phyloP scores from a whole-genome alignment of 192 early-diverging fungal genomes.

The Diversispora eburnea region DNA sequence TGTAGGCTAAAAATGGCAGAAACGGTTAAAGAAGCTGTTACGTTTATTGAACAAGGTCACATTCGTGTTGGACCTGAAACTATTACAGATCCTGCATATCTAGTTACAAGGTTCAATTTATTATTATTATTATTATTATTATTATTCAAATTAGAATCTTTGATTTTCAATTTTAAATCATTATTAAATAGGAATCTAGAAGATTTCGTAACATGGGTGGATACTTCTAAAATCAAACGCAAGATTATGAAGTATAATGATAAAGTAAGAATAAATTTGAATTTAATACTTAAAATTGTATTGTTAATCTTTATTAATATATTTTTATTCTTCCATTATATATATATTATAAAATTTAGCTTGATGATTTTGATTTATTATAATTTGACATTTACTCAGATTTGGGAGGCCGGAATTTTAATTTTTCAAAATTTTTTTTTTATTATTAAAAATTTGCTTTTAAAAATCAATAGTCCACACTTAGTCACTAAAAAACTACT shows the following conservation, averaged over 20 bases:
- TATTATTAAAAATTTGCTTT: no score
- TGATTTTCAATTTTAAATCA: neutral
- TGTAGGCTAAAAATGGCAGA: constrained; percentile 94
- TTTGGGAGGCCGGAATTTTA: no score
- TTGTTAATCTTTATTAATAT: neutral
- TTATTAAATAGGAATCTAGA: constrained; percentile 78
- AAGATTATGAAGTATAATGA: constrained; percentile 95
- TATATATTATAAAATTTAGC: constrained; percentile 43
- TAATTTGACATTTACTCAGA: constrained; percentile 46
- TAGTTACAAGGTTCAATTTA: constrained; percentile 34
- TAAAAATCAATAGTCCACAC: no score
- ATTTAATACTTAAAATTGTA: neutral
- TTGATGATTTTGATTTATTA: constrained; percentile 86
- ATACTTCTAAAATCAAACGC: constrained; percentile 94
- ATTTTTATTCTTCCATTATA: constrained; percentile 9
- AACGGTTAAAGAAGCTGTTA: constrained; percentile 85
- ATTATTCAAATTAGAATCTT: no score
- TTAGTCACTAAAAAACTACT: no score
- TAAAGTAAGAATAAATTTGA: constrained; percentile 48
- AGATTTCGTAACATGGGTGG: constrained; percentile 97
- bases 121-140: neutral
- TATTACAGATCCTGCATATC: constrained; percentile 83
- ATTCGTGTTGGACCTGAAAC: constrained; percentile 89
- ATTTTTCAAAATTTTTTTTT: no score
- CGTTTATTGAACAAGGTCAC: constrained; percentile 93